These are phyloP conservation scores for Chrysochromulina parva DNA, from an alignment of 78 protist species.

Conservation along the genomic window DNA sequence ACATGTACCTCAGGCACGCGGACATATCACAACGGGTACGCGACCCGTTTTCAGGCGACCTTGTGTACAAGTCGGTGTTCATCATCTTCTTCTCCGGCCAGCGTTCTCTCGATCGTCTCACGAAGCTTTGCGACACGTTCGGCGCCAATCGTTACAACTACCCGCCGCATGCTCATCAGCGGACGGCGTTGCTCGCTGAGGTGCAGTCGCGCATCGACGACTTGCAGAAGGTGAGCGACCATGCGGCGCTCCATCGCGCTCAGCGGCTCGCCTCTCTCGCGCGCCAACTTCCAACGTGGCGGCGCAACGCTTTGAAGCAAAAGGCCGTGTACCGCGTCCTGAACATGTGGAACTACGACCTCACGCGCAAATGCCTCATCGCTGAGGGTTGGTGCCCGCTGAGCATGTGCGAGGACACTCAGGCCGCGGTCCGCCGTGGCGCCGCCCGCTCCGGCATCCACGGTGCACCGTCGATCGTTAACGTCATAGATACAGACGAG, in stretches of 20 bases:
- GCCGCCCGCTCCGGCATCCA: neutral
- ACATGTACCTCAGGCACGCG: neutral
- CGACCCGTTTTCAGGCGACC: neutral
- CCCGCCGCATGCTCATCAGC: slow-evolving; percentile 68
- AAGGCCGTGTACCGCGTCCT: slow-evolving; percentile 80
- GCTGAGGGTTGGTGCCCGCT: slow-evolving; percentile 88
- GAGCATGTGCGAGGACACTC: neutral
- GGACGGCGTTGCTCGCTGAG: neutral
- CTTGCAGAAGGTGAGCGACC: neutral
- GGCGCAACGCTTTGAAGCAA: slow-evolving; percentile 50
- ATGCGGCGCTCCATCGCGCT: too few species aligned
- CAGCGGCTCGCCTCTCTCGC: too few species aligned
- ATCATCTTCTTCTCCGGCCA: slow-evolving; percentile 79
- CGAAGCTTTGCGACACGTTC: slow-evolving; percentile 75
- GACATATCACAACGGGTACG: too few species aligned
- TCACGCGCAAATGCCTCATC: slow-evolving; percentile 43
- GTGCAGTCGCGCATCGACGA: neutral
- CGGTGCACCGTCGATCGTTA: slow-evolving; percentile 69
- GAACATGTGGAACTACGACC: slow-evolving; percentile 77
- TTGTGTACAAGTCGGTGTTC: slow-evolving; percentile 65
- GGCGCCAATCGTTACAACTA: slow-evolving; percentile 79
- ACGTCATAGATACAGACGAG: slow-evolving; percentile 45
- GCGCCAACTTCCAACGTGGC: slow-evolving; percentile 45
- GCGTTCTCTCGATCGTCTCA: slow-evolving; percentile 53
- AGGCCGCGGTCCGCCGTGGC: slow-evolving; percentile 29